phyloP scores from a whole-genome alignment of 2,329 filamentous ascomycete species.

The Trichoderma endophyticum region DNA sequence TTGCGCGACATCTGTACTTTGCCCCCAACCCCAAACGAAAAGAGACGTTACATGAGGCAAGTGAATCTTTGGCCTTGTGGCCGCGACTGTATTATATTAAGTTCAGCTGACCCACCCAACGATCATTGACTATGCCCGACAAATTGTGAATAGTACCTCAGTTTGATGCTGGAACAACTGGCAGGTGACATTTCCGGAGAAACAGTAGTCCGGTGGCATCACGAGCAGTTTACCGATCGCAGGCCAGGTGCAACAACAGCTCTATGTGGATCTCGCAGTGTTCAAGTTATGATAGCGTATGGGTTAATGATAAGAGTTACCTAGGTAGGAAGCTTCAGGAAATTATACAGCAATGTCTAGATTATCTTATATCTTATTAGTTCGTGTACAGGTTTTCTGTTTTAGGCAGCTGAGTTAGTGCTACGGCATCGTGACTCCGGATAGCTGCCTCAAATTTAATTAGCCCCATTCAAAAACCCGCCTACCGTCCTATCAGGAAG shows the following conservation, averaged over 20 bases:
- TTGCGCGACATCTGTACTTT: background rate
- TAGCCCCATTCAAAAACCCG: background rate
- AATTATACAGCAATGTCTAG: background rate
- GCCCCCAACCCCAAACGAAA: background rate
- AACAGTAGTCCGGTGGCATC: background rate
- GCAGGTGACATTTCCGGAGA: background rate
- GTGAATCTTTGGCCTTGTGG: background rate
- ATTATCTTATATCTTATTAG: background rate
- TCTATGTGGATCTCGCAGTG: background rate
- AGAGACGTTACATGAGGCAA: background rate
- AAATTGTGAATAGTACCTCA: background rate
- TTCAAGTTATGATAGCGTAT: background rate
- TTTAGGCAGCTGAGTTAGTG: background rate
- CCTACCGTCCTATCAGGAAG: background rate
- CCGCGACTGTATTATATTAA: background rate
- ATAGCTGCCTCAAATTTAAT: background rate
- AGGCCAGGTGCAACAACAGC: background rate
- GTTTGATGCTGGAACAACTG: background rate
- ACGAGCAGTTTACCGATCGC: background rate
- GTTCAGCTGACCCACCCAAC: background rate
- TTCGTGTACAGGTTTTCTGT: background rate
- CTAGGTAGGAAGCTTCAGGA: background rate
- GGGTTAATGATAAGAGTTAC: background rate
- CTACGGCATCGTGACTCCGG: background rate
- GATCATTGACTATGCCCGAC: background rate